A percentile compares a stretch with the other conserved stretches of the same genome.
These are phyloP conservation scores for Sphaerobolus stellatus DNA, from an alignment of 1,284 basidiomycete species.

Conservation along the genomic window DNA sequence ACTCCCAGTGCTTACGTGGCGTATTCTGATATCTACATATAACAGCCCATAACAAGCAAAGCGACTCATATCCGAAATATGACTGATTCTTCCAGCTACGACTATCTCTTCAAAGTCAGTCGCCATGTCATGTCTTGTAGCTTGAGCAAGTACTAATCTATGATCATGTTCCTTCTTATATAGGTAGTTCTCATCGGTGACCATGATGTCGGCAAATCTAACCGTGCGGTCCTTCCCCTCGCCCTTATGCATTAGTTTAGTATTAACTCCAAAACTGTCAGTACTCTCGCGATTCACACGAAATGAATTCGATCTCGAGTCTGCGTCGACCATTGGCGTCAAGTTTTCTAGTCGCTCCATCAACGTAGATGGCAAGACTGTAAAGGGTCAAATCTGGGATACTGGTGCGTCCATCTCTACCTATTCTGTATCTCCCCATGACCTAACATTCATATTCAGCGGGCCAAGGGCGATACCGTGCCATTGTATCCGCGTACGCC, in stretches of 20 bases:
- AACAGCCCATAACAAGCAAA: background rate
- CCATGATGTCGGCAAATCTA: slow-evolving; percentile 94
- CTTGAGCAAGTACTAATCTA: background rate
- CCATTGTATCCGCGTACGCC: slow-evolving; percentile 93
- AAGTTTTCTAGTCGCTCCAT: slow-evolving; percentile 98
- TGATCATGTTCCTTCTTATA: slow-evolving; percentile 2
- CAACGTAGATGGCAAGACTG: slow-evolving; percentile 91
- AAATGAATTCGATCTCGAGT: slow-evolving; percentile 99
- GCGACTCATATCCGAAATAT: slow-evolving; percentile 38
- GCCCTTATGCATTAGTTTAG: background rate
- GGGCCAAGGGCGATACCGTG: slow-evolving; percentile 97
- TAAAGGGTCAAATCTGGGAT: slow-evolving; percentile 99
- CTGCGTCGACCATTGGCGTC: slow-evolving; percentile 98
- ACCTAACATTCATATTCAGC: no score
- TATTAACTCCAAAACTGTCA: no score
- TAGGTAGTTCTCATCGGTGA: slow-evolving; percentile 98
- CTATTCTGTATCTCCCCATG: no score
- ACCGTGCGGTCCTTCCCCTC: slow-evolving; percentile 53
- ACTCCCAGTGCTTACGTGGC: no score
- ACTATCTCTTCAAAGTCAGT: slow-evolving; percentile 92
- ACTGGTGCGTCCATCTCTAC: slow-evolving; percentile 86
- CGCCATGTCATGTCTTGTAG: background rate
- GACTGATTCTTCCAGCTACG: slow-evolving; percentile 90
- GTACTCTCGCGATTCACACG: slow-evolving; percentile 89
- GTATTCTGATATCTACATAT: no score